Base-by-base conservation (phyloP, 768 basidiomycete species). In the Termitomyces sp. region DNA sequence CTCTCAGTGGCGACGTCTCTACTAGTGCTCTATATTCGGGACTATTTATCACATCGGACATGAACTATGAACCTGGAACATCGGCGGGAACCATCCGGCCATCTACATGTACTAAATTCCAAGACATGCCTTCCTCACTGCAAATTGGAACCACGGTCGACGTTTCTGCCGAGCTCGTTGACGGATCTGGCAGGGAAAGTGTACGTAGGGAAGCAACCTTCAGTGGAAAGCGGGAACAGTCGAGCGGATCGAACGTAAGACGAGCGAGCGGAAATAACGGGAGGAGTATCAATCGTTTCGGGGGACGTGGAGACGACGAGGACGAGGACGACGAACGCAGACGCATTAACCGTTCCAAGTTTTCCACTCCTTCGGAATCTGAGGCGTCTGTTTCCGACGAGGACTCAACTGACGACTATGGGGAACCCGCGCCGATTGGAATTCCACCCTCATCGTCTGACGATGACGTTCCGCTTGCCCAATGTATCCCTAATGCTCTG, bases 391-490 rank as follows among this genome's bases (percentile, higher is more conserved):
- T 79, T 43, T 77, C 76, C 5, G 72, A 72, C 12, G 73, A 74
- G 21, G 65, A 68, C 19, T 68, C 65, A 40, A 71, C 72, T 5
- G 74, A 78, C 47, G 77, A 81, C 60, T 72, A 77, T 54, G 66
- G 68, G 19, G 64, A 75, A 69, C 53, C 67, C 55, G 45, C 58
- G 44, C 55, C 60, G 64, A 48, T 63, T 44, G n/a, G 37, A 40
- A 52, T 40, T 44, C 19, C 55, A 10, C 66, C 42, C 10, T 19
- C 68, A 32, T 71, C 70, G 30, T 76, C 79, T 39, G 85, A 90
- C 53, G 93, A 96, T 66, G 88, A 96, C 62, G 75, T 93, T 1
- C 94, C 94, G 1, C 78, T 96, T 16, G 94, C 92, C 3, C 84
- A 82, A 60, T 78, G 85, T 30, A 91, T 93, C 54, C 94, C 93